Percentiles rank a stretch among this genome's conserved stretches.
These are phyloP conservation scores for Metschnikowia sp. DNA, from an alignment of 805 yeast genomes.

Conservation along the genomic window DNA sequence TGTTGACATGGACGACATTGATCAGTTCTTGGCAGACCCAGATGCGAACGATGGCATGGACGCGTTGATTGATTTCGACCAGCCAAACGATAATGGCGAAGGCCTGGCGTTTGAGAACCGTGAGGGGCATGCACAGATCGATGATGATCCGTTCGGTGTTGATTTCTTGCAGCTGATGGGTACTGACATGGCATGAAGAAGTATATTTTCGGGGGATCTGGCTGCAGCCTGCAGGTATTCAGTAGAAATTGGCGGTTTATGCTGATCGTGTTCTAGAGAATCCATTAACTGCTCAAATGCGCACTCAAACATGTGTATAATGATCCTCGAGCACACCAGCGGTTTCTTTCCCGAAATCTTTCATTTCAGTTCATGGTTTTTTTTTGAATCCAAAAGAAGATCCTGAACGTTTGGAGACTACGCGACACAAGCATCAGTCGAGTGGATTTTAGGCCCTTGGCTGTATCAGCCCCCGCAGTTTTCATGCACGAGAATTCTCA, in stretches of 20 bases:
- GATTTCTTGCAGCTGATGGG: conserved; percentile 35
- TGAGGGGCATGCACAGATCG: conserved; percentile 16
- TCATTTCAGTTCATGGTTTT: no score
- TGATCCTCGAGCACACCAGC: background rate
- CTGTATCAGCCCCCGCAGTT: no score
- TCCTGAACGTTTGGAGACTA: no score
- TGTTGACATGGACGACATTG: conserved; percentile 18
- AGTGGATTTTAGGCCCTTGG: no score
- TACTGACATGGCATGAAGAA: conserved; percentile 26
- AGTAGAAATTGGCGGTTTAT: no score
- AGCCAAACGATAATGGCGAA: conserved; percentile 5
- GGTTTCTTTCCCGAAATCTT: no score
- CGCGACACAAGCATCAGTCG: no score
- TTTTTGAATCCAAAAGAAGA: no score
- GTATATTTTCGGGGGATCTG: background rate
- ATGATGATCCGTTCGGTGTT: conserved; percentile 32
- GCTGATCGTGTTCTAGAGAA: no score
- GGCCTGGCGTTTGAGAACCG: conserved; percentile 9
- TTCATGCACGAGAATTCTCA: no score
- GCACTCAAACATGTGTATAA: background rate
- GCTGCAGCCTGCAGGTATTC: no score
- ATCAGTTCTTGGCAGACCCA: conserved; percentile 18
- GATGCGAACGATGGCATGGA: conserved; percentile 16
- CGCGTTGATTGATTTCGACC: conserved; percentile 19
- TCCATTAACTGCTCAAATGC: no score